Base-by-base conservation (phyloP, 805 yeast species). In the Candida palmyrensis region DNA sequence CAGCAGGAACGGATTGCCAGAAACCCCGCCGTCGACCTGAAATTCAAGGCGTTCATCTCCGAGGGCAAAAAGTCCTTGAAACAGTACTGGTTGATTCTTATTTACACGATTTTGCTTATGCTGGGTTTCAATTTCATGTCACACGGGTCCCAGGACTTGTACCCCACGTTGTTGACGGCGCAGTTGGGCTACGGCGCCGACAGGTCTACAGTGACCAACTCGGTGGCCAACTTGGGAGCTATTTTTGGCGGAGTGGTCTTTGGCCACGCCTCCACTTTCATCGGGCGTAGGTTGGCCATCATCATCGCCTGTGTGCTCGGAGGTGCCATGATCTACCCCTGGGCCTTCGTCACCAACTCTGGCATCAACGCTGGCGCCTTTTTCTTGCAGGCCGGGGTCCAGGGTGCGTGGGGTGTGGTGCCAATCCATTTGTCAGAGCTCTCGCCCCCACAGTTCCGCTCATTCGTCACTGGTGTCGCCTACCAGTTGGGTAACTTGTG, bases 401-500 rank as follows among this genome's bases (percentile, higher is more conserved):
- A 77, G 57, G 84, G 84, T 47, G 76, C 79, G 18, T 79, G 82
- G 79, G 84, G 84, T 45, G 77, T 76, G 26, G 63, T 73, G 34
- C 84, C 84, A 34, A 65, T 76, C 37, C 81, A 77, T 53, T 57
- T 79, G 34, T 63, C 77, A 3, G 83, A 77, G 53, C 62, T 79
- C 40, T 67, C 81, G 25, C 79, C 79, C 37, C 78, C 80, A 14
- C 75, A 73, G 39, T 76, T 72, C 58, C 66, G 79, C 54, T 67
- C 84, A 6, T 75, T 79, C 39, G 73, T 77, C 33, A 71, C 74
- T 27, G 86, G 86, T 50, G 67, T 70, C 21, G 65, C 81, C 15
- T 79, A 79, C 51, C 85, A 79, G 53, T 59, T 79, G 43, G 86
- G 86, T 62, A 79, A 79, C 57, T 63, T 79, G 48, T 77, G 77